A percentile compares a stretch with the other conserved stretches of the same genome.
phyloP scores from a whole-genome alignment of 2,329 filamentous ascomycete genomes.

The Elsinoe necatrix region DNA sequence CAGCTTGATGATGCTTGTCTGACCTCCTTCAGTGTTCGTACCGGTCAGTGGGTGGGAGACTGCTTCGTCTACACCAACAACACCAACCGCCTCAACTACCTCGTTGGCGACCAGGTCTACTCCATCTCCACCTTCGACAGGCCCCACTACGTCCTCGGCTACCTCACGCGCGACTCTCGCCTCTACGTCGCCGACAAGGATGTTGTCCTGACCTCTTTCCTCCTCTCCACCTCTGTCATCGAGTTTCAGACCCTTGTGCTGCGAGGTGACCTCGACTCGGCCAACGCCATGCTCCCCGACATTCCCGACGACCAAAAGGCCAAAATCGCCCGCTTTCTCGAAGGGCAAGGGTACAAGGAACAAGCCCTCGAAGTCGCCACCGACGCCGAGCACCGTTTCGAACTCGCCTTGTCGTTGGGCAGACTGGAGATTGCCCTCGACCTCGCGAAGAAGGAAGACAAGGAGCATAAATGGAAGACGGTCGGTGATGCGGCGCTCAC shows the following conservation, averaged over 20 bases:
- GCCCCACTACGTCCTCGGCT: slow-evolving; percentile 88
- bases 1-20: neutral
- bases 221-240: slow-evolving; percentile 81
- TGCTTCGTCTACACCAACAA: slow-evolving; percentile 98
- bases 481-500: slow-evolving; percentile 85
- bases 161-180: slow-evolving; percentile 88
- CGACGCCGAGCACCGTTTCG: slow-evolving; percentile 92
- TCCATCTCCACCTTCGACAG: slow-evolving; percentile 96
- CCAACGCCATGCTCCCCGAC: slow-evolving; percentile 71
- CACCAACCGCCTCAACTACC: slow-evolving; percentile 93
- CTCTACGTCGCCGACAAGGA: slow-evolving; percentile 97
- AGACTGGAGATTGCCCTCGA: slow-evolving; percentile 79
- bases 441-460: slow-evolving; percentile 72
- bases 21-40: slow-evolving; percentile 57
- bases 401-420: slow-evolving; percentile 74
- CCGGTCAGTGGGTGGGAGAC: slow-evolving; percentile 95
- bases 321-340: slow-evolving; percentile 94
- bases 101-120: slow-evolving; percentile 96
- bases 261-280: slow-evolving; percentile 85
- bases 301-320: slow-evolving; percentile 92
- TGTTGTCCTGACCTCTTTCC: slow-evolving; percentile 81
- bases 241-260: slow-evolving; percentile 97
- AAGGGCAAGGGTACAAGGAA: slow-evolving; percentile 95
- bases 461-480: slow-evolving; percentile 97
- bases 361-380: slow-evolving; percentile 89